Evolutionary conservation across 2,329 filamentous ascomycete species (phyloP).

Genomic region (Nakataea oryzae): DNA sequence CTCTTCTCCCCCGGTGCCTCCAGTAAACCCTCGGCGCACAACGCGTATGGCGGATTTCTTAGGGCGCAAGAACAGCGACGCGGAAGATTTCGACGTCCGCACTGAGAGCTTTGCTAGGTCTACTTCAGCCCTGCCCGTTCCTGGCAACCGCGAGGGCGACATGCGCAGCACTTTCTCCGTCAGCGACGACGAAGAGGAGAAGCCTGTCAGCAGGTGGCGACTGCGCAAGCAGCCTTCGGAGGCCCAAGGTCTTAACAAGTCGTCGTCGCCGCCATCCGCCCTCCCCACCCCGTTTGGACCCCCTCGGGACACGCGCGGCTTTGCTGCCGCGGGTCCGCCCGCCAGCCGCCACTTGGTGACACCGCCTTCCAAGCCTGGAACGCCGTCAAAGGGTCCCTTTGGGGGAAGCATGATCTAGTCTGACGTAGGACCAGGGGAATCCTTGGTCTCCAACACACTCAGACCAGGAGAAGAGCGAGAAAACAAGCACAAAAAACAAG

Average conservation of each 20-base stretch:
- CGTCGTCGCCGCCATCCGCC: constrained; percentile 2
- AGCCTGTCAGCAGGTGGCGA: constrained; percentile 24
- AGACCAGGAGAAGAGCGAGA: neutral
- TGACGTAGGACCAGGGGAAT: no score
- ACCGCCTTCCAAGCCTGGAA: constrained; percentile 12
- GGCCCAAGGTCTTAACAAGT: constrained; percentile 14
- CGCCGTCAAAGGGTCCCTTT: constrained; percentile 15
- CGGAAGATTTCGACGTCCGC: constrained; percentile 9
- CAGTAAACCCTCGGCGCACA: constrained; percentile 45
- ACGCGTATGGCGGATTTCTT: constrained; percentile 27
- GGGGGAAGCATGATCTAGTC: constrained; percentile 24
- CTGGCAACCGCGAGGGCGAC: constrained; percentile 8
- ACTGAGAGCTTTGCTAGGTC: constrained; percentile 12
- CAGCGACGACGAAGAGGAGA: constrained; percentile 29
- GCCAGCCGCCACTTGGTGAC: constrained; percentile 22
- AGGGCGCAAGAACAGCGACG: constrained; percentile 23
- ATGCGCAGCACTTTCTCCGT: constrained; percentile 14
- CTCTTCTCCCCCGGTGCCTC: constrained; percentile 40
- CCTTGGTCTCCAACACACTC: no score
- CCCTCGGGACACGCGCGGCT: constrained; percentile 13
- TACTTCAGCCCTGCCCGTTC: constrained; percentile 19
- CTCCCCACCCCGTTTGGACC: constrained; percentile 3
- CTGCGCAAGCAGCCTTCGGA: constrained; percentile 34
- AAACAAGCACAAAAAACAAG: neutral
- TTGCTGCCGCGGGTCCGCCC: constrained; percentile 19